These are phyloP conservation scores for Claviceps capensis DNA, from an alignment of 2,329 filamentous ascomycete species.

Conservation along the genomic window DNA sequence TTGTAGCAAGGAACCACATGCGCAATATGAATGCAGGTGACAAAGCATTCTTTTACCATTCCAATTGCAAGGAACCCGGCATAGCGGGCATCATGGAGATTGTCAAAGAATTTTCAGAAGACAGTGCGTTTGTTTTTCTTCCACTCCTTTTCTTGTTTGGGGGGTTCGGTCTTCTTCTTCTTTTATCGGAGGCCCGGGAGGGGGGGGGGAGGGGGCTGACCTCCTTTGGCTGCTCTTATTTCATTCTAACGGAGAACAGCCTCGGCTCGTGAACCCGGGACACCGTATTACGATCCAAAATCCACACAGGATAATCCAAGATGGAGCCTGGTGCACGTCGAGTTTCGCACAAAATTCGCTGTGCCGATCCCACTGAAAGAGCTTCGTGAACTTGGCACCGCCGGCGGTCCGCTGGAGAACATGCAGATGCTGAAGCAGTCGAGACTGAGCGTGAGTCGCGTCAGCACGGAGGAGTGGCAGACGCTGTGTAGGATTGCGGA, in stretches of 20 bases:
- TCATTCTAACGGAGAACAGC: constrained; percentile 10
- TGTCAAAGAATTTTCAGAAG: constrained; percentile 67
- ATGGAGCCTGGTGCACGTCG: constrained; percentile 84
- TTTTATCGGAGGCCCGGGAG: background rate
- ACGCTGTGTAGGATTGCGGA: constrained; percentile 42
- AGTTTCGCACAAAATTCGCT: constrained; percentile 71
- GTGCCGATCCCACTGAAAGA: constrained; percentile 57
- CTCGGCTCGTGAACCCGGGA: constrained; percentile 19
- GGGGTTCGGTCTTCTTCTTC: background rate
- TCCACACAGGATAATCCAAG: constrained; percentile 41
- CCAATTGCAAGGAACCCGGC: constrained; percentile 78
- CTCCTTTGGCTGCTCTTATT: background rate
- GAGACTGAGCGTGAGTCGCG: constrained; percentile 68
- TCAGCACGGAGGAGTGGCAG: constrained; percentile 51
- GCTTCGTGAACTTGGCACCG: constrained; percentile 49
- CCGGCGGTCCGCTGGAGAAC: constrained; percentile 44
- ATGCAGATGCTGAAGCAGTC: constrained; percentile 77
- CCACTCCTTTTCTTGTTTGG: background rate
- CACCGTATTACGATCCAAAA: constrained; percentile 71
- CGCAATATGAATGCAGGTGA: constrained; percentile 84
- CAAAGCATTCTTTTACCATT: constrained; percentile 93
- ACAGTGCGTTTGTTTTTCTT: constrained; percentile 37
- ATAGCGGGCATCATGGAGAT: constrained; percentile 85
- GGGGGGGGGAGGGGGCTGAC: no score
- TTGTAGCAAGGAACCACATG: constrained; percentile 72